These are phyloP conservation scores for Saccharomyces pastorianus DNA, from an alignment of 1,139 yeast genomes.

Conservation along the genomic window DNA sequence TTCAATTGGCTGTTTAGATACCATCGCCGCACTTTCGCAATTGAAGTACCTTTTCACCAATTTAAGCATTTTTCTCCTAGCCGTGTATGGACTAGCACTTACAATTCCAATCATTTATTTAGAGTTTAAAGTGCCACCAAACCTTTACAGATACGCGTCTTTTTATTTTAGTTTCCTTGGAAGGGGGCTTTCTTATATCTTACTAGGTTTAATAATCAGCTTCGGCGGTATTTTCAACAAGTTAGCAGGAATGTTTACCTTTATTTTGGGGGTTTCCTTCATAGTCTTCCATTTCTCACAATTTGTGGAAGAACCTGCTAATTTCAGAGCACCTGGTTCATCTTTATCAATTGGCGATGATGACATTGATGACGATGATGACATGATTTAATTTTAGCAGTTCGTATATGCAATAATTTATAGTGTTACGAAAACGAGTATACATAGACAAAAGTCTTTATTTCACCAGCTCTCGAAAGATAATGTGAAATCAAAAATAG, in stretches of 20 bases:
- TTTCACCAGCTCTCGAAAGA: too few species aligned
- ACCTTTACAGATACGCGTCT: constrained; percentile 64
- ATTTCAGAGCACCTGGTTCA: constrained; percentile 21
- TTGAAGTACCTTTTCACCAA: constrained; percentile 12
- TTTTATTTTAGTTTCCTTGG: constrained; percentile 75
- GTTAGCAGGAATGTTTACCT: constrained; percentile 48
- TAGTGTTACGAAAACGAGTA: not conserved
- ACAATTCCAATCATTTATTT: constrained; percentile 47
- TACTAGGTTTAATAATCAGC: constrained; percentile 56
- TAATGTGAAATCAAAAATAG: too few species aligned
- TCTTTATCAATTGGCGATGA: constrained; percentile 22
- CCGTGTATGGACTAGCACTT: constrained; percentile 43
- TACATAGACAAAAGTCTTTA: not conserved
- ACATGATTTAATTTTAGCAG: constrained; percentile 11
- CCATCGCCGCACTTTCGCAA: constrained; percentile 38
- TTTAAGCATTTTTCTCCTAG: constrained; percentile 18
- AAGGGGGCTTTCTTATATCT: constrained; percentile 68
- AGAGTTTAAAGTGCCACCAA: constrained; percentile 61
- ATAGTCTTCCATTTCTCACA: constrained; percentile 61
- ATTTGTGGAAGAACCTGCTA: constrained; percentile 49
- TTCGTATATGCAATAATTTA: not conserved
- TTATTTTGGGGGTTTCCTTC: constrained; percentile 51
- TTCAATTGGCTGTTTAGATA: constrained; percentile 46
- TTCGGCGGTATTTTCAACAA: constrained; percentile 51
- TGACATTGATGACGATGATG: constrained; percentile 19